Evolutionary conservation across 2,329 filamentous ascomycete species (phyloP).

Genomic region (Ophiostoma sp.): DNA sequence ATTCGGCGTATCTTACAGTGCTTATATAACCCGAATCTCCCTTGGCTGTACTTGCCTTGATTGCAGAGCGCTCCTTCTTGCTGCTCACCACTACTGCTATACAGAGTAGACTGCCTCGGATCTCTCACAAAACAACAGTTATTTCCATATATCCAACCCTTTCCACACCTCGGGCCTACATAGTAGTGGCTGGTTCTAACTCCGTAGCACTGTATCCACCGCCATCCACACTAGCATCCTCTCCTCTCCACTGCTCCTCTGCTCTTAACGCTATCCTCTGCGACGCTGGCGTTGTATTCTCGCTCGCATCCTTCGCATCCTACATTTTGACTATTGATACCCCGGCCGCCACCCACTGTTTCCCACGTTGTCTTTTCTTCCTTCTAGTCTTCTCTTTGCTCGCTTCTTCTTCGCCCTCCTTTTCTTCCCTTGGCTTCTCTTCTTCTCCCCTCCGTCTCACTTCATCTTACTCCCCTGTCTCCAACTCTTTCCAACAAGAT

Average conservation of each 20-base stretch:
- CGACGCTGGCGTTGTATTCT: slow-evolving; percentile 7
- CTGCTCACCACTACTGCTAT: no score
- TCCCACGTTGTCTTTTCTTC: neutral
- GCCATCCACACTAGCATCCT: neutral
- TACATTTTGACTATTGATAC: neutral
- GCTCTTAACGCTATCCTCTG: neutral
- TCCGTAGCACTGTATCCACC: neutral
- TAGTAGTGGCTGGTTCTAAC: neutral
- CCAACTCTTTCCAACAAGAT: neutral
- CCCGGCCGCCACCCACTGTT: neutral
- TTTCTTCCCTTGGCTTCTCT: neutral
- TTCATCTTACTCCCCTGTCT: neutral
- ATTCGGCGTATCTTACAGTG: neutral
- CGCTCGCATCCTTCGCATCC: neutral
- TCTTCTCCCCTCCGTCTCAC: neutral
- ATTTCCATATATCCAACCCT: neutral
- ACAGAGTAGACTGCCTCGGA: no score
- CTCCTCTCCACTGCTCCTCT: neutral
- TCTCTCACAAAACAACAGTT: no score
- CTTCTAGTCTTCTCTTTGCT: neutral
- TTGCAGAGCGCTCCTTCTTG: no score
- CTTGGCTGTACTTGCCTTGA: no score
- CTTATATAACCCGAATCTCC: neutral
- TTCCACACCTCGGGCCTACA: neutral
- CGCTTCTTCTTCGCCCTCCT: neutral